A percentile compares a stretch with the other conserved stretches of the same genome.
These are phyloP conservation scores for Haberlea rhodopensis DNA, from an alignment of 257 asterid species.

Conservation along the genomic window DNA sequence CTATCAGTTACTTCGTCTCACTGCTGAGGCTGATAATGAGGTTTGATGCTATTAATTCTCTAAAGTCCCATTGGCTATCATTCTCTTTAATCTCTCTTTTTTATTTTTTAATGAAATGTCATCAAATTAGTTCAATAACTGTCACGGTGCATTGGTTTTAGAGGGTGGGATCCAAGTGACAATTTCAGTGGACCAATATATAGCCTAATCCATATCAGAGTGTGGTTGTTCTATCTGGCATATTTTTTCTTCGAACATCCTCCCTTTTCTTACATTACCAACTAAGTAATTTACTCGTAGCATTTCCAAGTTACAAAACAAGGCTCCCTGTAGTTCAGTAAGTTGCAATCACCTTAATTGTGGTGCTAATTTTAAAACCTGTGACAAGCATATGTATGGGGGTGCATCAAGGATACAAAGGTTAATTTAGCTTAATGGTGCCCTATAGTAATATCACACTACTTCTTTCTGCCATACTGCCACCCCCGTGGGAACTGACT, in stretches of 20 bases:
- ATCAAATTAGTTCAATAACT: slow-evolving; percentile 8
- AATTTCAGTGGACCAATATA: not conserved
- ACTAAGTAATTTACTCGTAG: slow-evolving; percentile 3
- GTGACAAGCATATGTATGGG: not conserved
- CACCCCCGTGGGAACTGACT: slow-evolving; percentile 12
- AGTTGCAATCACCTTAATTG: not conserved
- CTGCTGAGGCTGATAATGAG: slow-evolving; percentile 80
- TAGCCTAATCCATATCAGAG: not conserved
- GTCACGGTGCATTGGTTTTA: not conserved
- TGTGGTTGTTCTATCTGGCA: not conserved
- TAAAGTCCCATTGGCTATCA: not conserved
- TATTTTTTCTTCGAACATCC: not conserved
- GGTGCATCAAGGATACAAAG: slow-evolving; percentile 7
- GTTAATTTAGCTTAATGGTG: not conserved
- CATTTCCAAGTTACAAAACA: slow-evolving; percentile 1
- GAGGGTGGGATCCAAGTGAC: not conserved
- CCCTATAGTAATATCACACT: slow-evolving; percentile 5
- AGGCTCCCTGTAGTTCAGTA: not conserved
- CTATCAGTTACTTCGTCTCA: slow-evolving; percentile 76
- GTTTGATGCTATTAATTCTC: slow-evolving; percentile 30
- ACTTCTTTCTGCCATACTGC: not conserved
- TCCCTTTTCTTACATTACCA: slow-evolving; percentile 13
- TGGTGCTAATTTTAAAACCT: not conserved
- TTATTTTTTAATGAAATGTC: not conserved
- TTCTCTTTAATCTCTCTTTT: not conserved